Evolutionary conservation across 139 green algal genomes (phyloP).

Genomic region (Picochlorum sp.): DNA sequence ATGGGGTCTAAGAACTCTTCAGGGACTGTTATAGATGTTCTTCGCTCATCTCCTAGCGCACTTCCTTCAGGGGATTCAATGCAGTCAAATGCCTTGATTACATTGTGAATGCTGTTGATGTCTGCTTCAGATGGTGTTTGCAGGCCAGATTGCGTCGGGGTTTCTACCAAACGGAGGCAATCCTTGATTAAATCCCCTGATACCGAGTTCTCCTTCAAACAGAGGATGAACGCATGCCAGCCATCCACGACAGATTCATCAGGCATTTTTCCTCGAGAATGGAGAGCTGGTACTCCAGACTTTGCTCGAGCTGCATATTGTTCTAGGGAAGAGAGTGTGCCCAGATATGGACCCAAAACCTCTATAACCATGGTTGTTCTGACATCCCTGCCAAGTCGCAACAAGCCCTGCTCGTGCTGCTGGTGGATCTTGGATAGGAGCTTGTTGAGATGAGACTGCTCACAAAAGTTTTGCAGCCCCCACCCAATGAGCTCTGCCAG

Average conservation of each 20-base stretch:
- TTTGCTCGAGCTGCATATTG: background rate
- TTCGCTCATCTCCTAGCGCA: background rate
- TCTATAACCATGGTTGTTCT: background rate
- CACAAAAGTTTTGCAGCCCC: too few relatives aligned
- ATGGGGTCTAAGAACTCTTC: conserved; percentile 49
- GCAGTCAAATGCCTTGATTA: background rate
- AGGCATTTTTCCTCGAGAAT: background rate
- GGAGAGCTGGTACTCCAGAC: background rate
- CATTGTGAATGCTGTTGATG: background rate
- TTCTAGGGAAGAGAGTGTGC: background rate
- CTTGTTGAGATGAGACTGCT: too few relatives aligned
- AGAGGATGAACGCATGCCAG: too few relatives aligned
- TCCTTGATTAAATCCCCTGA: background rate
- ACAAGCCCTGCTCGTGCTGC: background rate
- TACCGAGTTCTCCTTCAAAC: too few relatives aligned
- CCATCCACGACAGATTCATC: too few relatives aligned
- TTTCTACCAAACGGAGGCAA: background rate
- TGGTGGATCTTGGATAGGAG: background rate
- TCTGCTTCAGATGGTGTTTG: background rate
- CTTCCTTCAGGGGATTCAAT: background rate
- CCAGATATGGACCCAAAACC: background rate
- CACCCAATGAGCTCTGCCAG: background rate
- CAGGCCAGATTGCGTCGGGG: background rate
- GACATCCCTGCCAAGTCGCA: background rate
- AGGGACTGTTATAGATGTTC: conserved; percentile 17